Conservation (phyloP, 257 asterid species). For the Eucommia ulmoides region DNA sequence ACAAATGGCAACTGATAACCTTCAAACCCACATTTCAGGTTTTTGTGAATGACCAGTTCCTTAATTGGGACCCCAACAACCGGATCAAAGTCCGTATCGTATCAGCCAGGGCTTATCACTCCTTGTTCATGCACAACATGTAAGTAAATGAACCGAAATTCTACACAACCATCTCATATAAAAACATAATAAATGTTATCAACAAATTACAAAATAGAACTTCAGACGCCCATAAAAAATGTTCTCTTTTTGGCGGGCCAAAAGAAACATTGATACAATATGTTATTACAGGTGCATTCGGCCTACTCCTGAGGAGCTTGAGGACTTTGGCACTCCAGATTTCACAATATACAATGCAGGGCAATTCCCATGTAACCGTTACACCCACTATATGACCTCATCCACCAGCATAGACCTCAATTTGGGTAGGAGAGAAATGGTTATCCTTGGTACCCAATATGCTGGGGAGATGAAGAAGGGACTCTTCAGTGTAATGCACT, state of each 20-base stretch:
- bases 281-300: constrained; percentile 98
- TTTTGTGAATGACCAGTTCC: constrained; percentile 81
- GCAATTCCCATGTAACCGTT: constrained; percentile 86
- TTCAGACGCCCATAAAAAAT: too few species aligned
- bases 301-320: constrained; percentile 82
- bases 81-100: constrained; percentile 90
- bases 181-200: too few species aligned
- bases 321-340: constrained; percentile 84
- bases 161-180: too few species aligned
- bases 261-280: too few species aligned
- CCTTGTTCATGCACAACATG: constrained; percentile 97
- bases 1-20: too few species aligned
- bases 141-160: constrained; percentile 26
- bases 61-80: constrained; percentile 85
- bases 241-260: too few species aligned
- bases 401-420: constrained; percentile 92
- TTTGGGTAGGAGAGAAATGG: constrained; percentile 84
- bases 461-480: constrained; percentile 99
- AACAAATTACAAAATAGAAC: too few species aligned
- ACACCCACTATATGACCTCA: constrained; percentile 89
- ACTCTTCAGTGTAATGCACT: constrained; percentile 82
- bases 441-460: constrained; percentile 88
- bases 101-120: constrained; percentile 92
- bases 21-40: constrained; percentile 34
- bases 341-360: constrained; percentile 97